Conservation (phyloP, 2,329 filamentous ascomycete genomes). For the Colletotrichum nymphaeae region DNA sequence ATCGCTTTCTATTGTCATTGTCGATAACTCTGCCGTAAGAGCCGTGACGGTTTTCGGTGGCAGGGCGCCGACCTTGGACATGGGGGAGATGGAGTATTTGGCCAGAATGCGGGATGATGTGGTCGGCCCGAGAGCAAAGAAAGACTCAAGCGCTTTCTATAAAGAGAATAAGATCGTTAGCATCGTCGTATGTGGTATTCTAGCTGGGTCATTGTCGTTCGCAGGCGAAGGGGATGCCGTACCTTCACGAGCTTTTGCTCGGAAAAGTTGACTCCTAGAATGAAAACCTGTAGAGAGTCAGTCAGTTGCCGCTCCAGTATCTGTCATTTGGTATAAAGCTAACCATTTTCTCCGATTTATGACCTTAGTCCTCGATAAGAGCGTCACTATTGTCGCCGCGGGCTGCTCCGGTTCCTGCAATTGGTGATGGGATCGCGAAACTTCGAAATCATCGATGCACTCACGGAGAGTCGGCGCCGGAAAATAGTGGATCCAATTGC, state of each 20-base stretch:
- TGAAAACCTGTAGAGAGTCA: constrained; percentile 72
- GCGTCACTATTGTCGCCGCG: background rate
- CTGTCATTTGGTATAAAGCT: background rate
- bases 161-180: constrained; percentile 6
- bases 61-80: constrained; percentile 80
- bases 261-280: constrained; percentile 87
- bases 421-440: constrained; percentile 20
- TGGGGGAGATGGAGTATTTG: constrained; percentile 88
- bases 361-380: background rate
- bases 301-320: background rate
- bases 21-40: constrained; percentile 85
- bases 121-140: constrained; percentile 85
- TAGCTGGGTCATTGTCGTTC: background rate
- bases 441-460: constrained; percentile 19
- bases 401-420: background rate
- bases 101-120: constrained; percentile 82
- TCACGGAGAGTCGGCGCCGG: constrained; percentile 32
- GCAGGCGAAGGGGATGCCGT: constrained; percentile 44
- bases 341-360: constrained; percentile 24
- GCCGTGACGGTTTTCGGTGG: constrained; percentile 81
- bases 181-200: constrained; percentile 6
- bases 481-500: constrained; percentile 18
- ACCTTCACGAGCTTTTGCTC: constrained; percentile 88
- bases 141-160: constrained; percentile 80
- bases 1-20: constrained; percentile 95